Conservation (phyloP, 179 eudicot species). For the Corrigiola litoralis region DNA sequence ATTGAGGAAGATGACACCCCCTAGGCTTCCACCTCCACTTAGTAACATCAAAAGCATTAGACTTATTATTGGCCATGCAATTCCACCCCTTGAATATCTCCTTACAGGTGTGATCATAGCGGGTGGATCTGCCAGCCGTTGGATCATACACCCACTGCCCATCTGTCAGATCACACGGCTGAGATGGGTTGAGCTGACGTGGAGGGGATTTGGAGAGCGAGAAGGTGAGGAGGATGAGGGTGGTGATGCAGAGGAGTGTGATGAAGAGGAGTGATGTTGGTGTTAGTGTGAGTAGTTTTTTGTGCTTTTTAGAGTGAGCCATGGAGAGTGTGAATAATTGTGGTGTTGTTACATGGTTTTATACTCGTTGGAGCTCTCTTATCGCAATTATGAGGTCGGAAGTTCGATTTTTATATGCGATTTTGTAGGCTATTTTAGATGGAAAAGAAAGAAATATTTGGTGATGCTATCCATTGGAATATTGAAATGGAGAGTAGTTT, state of each 20-base stretch:
- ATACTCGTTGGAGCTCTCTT: no score
- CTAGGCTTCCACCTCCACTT: constrained; percentile 85
- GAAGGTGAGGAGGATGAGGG: constrained; percentile 44
- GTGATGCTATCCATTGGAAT: no score
- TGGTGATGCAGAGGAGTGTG: constrained; percentile 44
- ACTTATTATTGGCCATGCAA: constrained; percentile 55
- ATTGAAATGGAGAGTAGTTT: no score
- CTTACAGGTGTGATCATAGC: constrained; percentile 75
- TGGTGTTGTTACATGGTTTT: no score
- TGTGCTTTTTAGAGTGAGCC: constrained; percentile 9
- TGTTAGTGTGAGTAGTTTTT: constrained; percentile 12
- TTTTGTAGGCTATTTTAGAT: no score
- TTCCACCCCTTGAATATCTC: constrained; percentile 97
- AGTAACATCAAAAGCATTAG: constrained; percentile 54
- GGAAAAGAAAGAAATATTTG: no score
- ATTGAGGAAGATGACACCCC: constrained; percentile 53
- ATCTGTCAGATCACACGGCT: constrained; percentile 51
- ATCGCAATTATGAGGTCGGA: no score
- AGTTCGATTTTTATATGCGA: no score
- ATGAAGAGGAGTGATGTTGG: constrained; percentile 25
- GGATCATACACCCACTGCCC: constrained; percentile 80
- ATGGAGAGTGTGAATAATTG: not conserved
- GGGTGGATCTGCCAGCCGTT: constrained; percentile 26
- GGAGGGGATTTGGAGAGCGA: constrained; percentile 41
- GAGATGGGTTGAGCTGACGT: not conserved